A percentile compares a stretch with the other conserved stretches of the same genome.
These are phyloP conservation scores for Poa pratensis DNA, from an alignment of 176 grass and related monocot species.

Conservation along the genomic window DNA sequence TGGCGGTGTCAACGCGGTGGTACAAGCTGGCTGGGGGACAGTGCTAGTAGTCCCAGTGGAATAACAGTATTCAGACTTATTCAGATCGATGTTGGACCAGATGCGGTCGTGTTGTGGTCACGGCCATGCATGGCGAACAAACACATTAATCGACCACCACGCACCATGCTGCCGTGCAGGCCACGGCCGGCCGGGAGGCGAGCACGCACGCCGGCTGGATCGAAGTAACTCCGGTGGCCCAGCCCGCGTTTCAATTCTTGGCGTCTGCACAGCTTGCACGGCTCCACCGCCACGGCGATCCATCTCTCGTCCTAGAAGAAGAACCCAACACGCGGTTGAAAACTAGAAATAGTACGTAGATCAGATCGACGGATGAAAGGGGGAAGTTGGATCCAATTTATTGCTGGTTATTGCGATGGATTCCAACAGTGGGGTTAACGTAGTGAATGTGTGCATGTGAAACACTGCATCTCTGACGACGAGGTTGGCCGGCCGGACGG, in stretches of 20 bases:
- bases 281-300: not conserved
- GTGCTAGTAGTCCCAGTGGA: too few relatives aligned
- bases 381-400: slow-evolving; percentile 30
- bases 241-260: not conserved
- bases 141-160: not conserved
- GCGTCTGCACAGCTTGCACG: not conserved
- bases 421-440: not conserved
- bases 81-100: too few relatives aligned
- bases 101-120: too few relatives aligned
- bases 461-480: not conserved
- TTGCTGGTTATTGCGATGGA: not conserved
- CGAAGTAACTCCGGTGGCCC: slow-evolving; percentile 56
- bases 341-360: not conserved
- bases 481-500: slow-evolving; percentile 20
- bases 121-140: not conserved
- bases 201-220: not conserved
- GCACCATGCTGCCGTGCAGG: not conserved
- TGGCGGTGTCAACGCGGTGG: too few relatives aligned
- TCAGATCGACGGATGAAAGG: not conserved
- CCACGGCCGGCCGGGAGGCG: slow-evolving; percentile 9
- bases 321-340: not conserved
- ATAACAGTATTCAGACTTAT: too few relatives aligned
- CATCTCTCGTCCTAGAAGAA: not conserved
- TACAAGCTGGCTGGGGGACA: too few relatives aligned
- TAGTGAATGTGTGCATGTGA: slow-evolving; percentile 45